Percentiles rank a stretch among this genome's conserved stretches.
Conservation (phyloP, 495 filamentous ascomycete species). For the Parathielavia hyrcaniae region DNA sequence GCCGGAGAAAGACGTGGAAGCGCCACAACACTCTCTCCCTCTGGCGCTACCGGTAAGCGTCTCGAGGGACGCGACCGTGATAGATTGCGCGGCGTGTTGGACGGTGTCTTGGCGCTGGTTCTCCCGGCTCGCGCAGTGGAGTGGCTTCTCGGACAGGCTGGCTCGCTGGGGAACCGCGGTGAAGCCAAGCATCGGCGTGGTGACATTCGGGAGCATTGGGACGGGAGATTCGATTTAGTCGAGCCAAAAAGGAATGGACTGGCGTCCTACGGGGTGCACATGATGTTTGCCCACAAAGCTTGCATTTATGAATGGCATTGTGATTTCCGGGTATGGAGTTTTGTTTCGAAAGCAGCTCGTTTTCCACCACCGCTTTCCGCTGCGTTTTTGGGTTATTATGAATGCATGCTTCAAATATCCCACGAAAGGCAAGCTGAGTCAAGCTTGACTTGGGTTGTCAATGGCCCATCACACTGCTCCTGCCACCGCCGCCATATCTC, state of each 20-base stretch:
- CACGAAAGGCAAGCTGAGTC: no score
- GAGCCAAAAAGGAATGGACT: constrained; percentile 28
- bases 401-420: neutral
- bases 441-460: no score
- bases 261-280: constrained; percentile 15
- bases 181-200: constrained; percentile 13
- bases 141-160: constrained; percentile 17
- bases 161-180: constrained; percentile 15
- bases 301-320: constrained; percentile 18
- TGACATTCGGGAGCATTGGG: constrained; percentile 21
- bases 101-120: constrained; percentile 26
- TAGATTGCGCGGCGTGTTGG: constrained; percentile 4
- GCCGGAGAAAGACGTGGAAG: constrained; percentile 99
- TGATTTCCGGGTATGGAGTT: constrained; percentile 16
- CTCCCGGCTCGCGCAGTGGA: constrained; percentile 22
- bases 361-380: neutral
- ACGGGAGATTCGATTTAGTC: constrained; percentile 22
- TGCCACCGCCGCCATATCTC: no score
- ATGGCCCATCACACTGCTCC: no score
- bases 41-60: constrained; percentile 70
- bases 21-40: constrained; percentile 95
- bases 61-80: constrained; percentile 15
- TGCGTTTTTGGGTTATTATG: neutral
- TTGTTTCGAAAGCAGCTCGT: neutral
- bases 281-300: constrained; percentile 19